phyloP scores from a whole-genome alignment of 331 rosid species.

The Pyrus hybrid region DNA sequence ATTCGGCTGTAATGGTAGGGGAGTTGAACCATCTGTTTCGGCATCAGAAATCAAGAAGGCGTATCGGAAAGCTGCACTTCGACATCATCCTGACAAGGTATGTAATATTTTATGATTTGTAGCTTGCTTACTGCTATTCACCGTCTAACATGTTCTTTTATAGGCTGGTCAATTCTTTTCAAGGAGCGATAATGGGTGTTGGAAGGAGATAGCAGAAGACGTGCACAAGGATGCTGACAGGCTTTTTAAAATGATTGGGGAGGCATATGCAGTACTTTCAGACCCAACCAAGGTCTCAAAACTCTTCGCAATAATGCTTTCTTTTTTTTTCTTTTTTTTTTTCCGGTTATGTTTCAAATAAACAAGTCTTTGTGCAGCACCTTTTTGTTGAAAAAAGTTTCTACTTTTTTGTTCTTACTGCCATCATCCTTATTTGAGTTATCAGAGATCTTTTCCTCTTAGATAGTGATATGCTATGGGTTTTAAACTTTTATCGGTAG shows the following conservation, averaged over 20 bases:
- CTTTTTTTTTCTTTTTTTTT: too few species aligned
- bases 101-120: not conserved
- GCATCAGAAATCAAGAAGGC: slow-evolving; percentile 90
- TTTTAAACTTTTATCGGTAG: not conserved
- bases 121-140: not conserved
- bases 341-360: not conserved
- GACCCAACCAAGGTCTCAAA: slow-evolving; percentile 68
- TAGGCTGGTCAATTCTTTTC: slow-evolving; percentile 85
- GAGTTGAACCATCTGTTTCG: slow-evolving; percentile 76
- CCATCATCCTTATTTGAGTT: not conserved
- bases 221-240: slow-evolving; percentile 73
- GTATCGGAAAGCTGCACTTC: slow-evolving; percentile 71
- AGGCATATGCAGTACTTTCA: slow-evolving; percentile 81
- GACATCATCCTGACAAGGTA: slow-evolving; percentile 98
- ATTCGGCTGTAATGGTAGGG: slow-evolving; percentile 55
- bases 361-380: not conserved
- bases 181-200: slow-evolving; percentile 54
- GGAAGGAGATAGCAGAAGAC: slow-evolving; percentile 76
- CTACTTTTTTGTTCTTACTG: not conserved
- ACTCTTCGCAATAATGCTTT: not conserved
- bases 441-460: not conserved
- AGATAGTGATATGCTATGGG: not conserved
- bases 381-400: not conserved
- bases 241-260: slow-evolving; percentile 82
- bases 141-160: slow-evolving; percentile 14